These are phyloP conservation scores for Thermoascus crustaceus DNA, from an alignment of 2,329 filamentous ascomycete species.

Conservation along the genomic window DNA sequence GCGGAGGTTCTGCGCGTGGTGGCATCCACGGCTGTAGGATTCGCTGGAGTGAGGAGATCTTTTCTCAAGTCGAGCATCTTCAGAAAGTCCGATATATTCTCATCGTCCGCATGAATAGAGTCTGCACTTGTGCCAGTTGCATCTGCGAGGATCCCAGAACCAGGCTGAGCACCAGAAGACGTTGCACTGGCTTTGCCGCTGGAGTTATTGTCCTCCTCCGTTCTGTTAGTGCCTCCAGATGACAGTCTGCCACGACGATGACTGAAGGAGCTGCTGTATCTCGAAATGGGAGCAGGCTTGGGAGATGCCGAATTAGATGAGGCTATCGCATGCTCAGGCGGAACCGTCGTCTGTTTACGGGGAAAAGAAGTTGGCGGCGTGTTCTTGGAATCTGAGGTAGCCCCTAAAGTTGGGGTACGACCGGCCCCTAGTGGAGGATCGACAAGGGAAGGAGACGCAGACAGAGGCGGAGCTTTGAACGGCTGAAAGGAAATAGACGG, in stretches of 20 bases:
- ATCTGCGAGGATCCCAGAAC: conserved; percentile 69
- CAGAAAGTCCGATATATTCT: conserved; percentile 88
- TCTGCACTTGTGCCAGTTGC: conserved; percentile 56
- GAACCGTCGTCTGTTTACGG: conserved; percentile 42
- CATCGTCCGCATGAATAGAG: conserved; percentile 70
- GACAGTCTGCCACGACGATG: conserved; percentile 73
- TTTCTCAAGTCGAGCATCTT: conserved; percentile 82
- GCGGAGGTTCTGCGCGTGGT: conserved; percentile 68
- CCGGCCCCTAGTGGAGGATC: conserved; percentile 41
- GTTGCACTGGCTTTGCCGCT: conserved; percentile 51
- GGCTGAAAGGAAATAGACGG: conserved; percentile 87
- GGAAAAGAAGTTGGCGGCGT: conserved; percentile 31
- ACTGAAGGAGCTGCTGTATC: conserved; percentile 91
- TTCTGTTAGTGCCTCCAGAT: conserved; percentile 58
- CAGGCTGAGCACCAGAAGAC: conserved; percentile 53
- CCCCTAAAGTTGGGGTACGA: conserved; percentile 28
- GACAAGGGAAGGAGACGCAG: conserved; percentile 64
- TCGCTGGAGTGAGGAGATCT: conserved; percentile 65
- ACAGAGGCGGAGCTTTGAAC: conserved; percentile 94
- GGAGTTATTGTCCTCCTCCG: conserved; percentile 43
- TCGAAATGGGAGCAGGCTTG: conserved; percentile 65
- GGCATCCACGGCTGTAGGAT: conserved; percentile 51
- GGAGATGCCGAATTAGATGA: conserved; percentile 68
- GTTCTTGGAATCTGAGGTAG: conserved; percentile 31
- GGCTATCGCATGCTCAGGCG: conserved; percentile 54